Evolutionary conservation across 1,284 basidiomycete genomes (phyloP), one percentile per base, ranked within the genome.

Genomic region (Ustilago lituana): DNA sequence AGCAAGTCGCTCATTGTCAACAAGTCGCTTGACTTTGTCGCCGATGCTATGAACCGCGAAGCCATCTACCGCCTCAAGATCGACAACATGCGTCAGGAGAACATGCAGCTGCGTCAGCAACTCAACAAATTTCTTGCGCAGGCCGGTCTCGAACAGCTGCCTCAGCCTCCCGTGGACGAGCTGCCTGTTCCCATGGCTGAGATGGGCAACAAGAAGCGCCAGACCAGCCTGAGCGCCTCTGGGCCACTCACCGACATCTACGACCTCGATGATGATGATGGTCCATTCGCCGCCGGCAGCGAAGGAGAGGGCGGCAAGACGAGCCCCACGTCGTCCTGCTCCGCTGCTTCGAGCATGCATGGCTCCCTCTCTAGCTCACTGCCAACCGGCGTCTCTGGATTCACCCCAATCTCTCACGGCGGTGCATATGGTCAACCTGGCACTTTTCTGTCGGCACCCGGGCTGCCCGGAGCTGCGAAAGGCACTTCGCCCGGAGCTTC

Each of bases 1-100:
- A 63, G 57, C 68, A 78, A 78, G 54, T 74, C 73, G 51, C 61
- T 77, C 33, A 77, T 78, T 29, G 75, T 78, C 57, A 76, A 76
- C 60, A 77, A 74, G 46, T 75, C 73, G 20, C 70, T 78, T 26
- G 71, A 74, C 39, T 78, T 78, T 55, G 74, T 78, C 33, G 56
- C 47, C 44, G 66, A 74, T 26, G 65, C 76, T n/a, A 58, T 78
- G 40, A 60, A 61, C 26, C 68, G 63, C 15, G 76, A 78, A 58
- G 35, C 56, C 14, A 50, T 67, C 29, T 75, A 76, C 39, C 74
- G 76, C 27, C 44, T 51, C 47, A 73, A 69, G 41, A 65, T 78
- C 49, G 64, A 70, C 48, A 61, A 63, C 49, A 65, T 73, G 49
- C 54, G 54, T 17, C 57, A 58, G 31, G 66, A 77, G 32, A 74